Evolutionary conservation across 148 eudicot species (phyloP), one percentile per base, ranked within the genome.

Genomic region (Amaranthus hypochondriacus): DNA sequence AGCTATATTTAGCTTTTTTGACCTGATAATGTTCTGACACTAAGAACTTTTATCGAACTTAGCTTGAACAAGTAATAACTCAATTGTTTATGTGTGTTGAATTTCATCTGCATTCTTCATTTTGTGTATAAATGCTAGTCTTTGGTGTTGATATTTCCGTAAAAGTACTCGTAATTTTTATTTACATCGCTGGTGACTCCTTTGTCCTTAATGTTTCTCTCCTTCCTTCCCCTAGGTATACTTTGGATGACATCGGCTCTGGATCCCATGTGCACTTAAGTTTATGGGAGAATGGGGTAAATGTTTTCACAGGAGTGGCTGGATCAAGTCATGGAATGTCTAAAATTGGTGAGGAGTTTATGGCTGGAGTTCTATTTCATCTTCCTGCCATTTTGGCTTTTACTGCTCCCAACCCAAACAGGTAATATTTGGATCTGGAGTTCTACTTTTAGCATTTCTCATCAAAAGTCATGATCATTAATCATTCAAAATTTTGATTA

Each of bases 251-350:
- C 77, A 75, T 89, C 70, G 99, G 99, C 51, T 96, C 99, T 52
- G 97, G 97, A 77, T 90, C 94, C 56, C 99, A 96, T 76, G 99
- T 96, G 80, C 99, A 96, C 81, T 69, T 96, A 78, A 96, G 97
- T 83, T 81, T 96, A 83, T 90, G 89, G 82, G 77, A 81, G 77
- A 88, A 90, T 77, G 95, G 91, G 52, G 79, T 82, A 61, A 96
- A 96, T 81, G 92, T 96, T 62, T 96, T 96, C 75, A 88, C 85
- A 87, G 97, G 90, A 60, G 69, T 83, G 47, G 77, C 75, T 75
- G 96, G 85, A 69, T 81, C 83, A 63, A 71, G 75, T 65, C 81
- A 87, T 68, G 99, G 97, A 73, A 90, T 96, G 89, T 92, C 97
- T 53, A 84, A 84, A 82, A 61, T 86, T 48, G 99, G 99, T 66